phyloP scores from a whole-genome alignment of 148 eudicot species.

The Amaranthus hypochondriacus region DNA sequence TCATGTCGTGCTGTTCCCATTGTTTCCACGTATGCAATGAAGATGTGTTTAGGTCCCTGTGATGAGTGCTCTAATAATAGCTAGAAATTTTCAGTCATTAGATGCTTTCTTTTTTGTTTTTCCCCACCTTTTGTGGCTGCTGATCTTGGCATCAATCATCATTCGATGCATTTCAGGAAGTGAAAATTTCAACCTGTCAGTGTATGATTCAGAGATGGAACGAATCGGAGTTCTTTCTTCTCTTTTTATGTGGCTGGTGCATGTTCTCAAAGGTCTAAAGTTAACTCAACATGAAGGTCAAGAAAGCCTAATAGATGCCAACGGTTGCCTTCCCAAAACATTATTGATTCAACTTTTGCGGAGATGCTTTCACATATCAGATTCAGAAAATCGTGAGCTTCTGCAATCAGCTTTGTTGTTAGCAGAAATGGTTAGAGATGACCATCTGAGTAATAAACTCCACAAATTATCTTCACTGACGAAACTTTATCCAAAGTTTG shows the following conservation, averaged over 20 bases:
- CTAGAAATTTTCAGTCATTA: not conserved
- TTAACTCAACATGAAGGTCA: slow-evolving; percentile 20
- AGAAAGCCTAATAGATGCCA: slow-evolving; percentile 21
- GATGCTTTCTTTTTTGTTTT: no score
- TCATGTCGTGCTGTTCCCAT: not conserved
- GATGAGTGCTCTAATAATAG: not conserved
- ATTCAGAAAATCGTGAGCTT: slow-evolving; percentile 51
- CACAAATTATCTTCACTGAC: slow-evolving; percentile 41
- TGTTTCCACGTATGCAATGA: not conserved
- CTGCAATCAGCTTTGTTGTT: slow-evolving; percentile 48
- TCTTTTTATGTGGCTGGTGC: slow-evolving; percentile 52
- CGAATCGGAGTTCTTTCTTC: slow-evolving; percentile 42
- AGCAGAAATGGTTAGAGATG: slow-evolving; percentile 44
- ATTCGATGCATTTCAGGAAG: slow-evolving; percentile 31
- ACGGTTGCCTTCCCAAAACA: slow-evolving; percentile 35
- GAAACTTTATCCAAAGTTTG: slow-evolving; percentile 19
- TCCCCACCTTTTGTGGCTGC: not conserved
- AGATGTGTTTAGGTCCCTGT: not conserved
- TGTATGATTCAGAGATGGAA: slow-evolving; percentile 32
- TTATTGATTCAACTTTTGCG: slow-evolving; percentile 41
- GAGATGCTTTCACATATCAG: slow-evolving; percentile 52
- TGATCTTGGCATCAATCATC: slow-evolving; percentile 9
- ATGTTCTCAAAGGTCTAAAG: slow-evolving; percentile 42
- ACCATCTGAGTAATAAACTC: slow-evolving; percentile 42
- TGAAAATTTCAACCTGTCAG: slow-evolving; percentile 29